Conservation (phyloP, 1,139 yeast species). For the Taphrina pruni region DNA sequence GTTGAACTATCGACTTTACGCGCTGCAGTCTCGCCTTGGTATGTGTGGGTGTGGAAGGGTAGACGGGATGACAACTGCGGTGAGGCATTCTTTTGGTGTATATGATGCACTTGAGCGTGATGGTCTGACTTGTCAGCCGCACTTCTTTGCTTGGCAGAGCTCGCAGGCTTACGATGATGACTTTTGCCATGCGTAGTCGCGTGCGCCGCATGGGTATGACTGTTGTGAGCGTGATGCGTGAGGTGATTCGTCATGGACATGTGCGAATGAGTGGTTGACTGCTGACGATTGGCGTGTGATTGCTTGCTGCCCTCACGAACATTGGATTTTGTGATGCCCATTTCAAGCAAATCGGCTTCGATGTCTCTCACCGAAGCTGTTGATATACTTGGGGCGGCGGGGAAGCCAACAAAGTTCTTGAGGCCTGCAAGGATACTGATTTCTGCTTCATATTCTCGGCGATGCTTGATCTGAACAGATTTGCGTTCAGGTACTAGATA, state of each 20-base stretch:
- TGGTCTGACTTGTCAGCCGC: constrained; percentile 18
- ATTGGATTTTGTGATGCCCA: constrained; percentile 23
- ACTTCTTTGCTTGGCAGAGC: not conserved
- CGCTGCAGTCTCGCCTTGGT: constrained; percentile 5
- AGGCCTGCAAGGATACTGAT: constrained; percentile 65
- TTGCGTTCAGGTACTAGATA: constrained; percentile 51
- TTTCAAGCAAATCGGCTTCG: constrained; percentile 54
- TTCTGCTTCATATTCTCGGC: constrained; percentile 63
- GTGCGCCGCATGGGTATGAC: constrained; percentile 11
- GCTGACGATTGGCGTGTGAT: not conserved
- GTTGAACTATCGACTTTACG: constrained; percentile 2
- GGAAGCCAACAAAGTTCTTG: constrained; percentile 65
- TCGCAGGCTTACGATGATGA: constrained; percentile 27
- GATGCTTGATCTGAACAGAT: constrained; percentile 59
- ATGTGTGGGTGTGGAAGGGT: constrained; percentile 15
- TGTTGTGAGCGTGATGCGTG: constrained; percentile 2
- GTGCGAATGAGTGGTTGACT: not conserved
- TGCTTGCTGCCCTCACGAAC: constrained; percentile 2
- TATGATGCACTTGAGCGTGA: constrained; percentile 20
- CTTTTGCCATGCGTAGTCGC: constrained; percentile 8
- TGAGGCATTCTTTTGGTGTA: not conserved
- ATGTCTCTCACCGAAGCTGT: constrained; percentile 61
- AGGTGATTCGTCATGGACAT: constrained; percentile 6
- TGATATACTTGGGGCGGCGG: constrained; percentile 62
- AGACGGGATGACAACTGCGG: constrained; percentile 10